Conservation (phyloP, 805 yeast genomes). For the Starmerella vaccinii region DNA sequence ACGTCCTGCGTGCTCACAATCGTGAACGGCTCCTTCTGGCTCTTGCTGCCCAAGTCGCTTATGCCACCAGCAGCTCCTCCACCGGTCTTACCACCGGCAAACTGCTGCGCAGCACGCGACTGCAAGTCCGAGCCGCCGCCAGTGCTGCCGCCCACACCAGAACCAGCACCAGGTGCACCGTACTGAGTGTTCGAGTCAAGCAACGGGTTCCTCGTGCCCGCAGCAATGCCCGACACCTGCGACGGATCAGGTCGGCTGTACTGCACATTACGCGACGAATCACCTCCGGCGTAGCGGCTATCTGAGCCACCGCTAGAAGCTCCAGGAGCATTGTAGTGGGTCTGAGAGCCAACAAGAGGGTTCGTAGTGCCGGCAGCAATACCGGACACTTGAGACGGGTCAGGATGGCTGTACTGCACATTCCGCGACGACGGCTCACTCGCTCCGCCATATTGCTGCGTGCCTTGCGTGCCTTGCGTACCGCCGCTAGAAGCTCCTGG, state of each 20-base stretch:
- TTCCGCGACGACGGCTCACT: not conserved
- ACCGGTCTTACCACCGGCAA: not conserved
- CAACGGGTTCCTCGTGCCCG: constrained; percentile 3
- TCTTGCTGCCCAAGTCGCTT: constrained; percentile 14
- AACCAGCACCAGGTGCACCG: not conserved
- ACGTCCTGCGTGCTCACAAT: not conserved
- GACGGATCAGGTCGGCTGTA: constrained; percentile 5
- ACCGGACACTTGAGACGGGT: not conserved
- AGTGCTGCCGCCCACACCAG: not conserved
- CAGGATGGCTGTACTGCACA: constrained; percentile 7
- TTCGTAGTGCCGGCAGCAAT: constrained; percentile 5
- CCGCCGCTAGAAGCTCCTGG: not conserved
- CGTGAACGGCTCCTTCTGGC: constrained; percentile 2
- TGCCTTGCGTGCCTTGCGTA: too few relatives aligned
- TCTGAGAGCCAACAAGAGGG: constrained; percentile 3
- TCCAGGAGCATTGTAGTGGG: constrained; percentile 4
- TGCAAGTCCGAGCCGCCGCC: not conserved
- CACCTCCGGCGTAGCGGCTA: too few relatives aligned
- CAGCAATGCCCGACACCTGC: constrained; percentile 8
- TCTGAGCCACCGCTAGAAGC: too few relatives aligned
- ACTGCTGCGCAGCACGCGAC: constrained; percentile 2
- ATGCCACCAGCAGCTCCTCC: constrained; percentile 1
- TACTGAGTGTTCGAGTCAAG: constrained; percentile 8
- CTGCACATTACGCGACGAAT: constrained; percentile 2
- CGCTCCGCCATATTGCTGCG: too few relatives aligned